These are phyloP conservation scores for Scutellaria galericulata DNA, from an alignment of 257 asterid genomes.

Conservation along the genomic window DNA sequence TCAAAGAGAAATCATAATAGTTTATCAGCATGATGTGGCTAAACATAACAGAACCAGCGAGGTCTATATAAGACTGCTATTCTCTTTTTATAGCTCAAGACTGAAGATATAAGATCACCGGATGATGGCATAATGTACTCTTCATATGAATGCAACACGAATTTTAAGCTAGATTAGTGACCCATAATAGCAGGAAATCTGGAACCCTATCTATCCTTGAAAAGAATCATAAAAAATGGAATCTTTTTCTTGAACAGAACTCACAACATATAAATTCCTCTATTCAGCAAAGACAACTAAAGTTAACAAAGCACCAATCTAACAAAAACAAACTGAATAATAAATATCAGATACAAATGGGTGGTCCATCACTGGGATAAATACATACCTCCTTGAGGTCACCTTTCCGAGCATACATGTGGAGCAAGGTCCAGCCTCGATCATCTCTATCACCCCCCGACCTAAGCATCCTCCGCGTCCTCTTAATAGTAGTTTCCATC, in stretches of 20 bases:
- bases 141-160: no score
- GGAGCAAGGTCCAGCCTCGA: slow-evolving; percentile 94
- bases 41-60: not conserved
- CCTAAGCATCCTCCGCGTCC: slow-evolving; percentile 50
- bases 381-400: slow-evolving; percentile 78
- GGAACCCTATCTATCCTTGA: not conserved
- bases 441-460: slow-evolving; percentile 73
- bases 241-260: not conserved
- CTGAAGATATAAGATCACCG: not conserved
- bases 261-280: slow-evolving; percentile 4
- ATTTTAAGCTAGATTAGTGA: no score
- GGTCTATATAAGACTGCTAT: not conserved
- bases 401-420: slow-evolving; percentile 79
- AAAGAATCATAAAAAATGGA: slow-evolving; percentile 8
- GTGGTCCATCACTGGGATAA: not conserved
- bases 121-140: not conserved
- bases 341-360: not conserved
- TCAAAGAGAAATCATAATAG: not conserved
- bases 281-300: not conserved
- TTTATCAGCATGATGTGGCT: not conserved
- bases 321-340: slow-evolving; percentile 10
- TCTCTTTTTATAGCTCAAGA: not conserved
- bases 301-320: not conserved
- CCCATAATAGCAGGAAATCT: not conserved
- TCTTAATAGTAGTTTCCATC: slow-evolving; percentile 51